Evolutionary conservation across 257 asterid species (phyloP).

Genomic region (Fraxinus cuspidata): DNA sequence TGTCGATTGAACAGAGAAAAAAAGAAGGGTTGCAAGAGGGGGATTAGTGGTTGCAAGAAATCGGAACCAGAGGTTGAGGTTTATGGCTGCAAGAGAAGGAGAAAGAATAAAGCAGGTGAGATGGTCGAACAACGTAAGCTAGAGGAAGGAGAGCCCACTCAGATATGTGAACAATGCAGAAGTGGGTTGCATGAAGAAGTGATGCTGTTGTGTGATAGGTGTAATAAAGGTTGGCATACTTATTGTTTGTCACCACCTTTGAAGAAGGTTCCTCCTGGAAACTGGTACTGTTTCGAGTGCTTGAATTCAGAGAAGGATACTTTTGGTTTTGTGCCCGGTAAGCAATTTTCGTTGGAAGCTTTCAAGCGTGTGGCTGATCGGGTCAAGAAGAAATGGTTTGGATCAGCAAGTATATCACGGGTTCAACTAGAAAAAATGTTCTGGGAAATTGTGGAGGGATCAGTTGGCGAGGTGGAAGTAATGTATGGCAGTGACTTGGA

Average conservation of each 20-base stretch:
- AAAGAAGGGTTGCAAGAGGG: constrained; percentile 44
- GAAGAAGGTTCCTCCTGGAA: constrained; percentile 76
- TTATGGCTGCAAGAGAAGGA: constrained; percentile 66
- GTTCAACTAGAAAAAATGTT: constrained; percentile 83
- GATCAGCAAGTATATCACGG: constrained; percentile 63
- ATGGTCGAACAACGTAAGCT: constrained; percentile 48
- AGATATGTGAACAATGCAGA: constrained; percentile 87
- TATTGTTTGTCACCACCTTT: constrained; percentile 93
- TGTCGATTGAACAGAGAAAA: constrained; percentile 55
- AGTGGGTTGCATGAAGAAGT: constrained; percentile 98
- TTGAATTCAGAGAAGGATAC: constrained; percentile 86
- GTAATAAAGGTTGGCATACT: constrained; percentile 95
- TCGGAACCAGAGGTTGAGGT: constrained; percentile 42
- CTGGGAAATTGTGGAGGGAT: constrained; percentile 97
- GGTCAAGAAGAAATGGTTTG: constrained; percentile 87
- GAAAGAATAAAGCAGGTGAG: constrained; percentile 72
- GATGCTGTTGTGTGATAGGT: constrained; percentile 93
- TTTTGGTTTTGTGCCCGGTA: constrained; percentile 91
- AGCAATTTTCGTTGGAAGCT: constrained; percentile 70
- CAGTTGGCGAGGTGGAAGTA: constrained; percentile 84
- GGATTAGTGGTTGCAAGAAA: constrained; percentile 44
- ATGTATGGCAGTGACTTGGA: constrained; percentile 96
- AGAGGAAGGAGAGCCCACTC: constrained; percentile 56
- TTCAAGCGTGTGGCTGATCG: constrained; percentile 89
- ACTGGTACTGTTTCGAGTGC: constrained; percentile 95